Evolutionary conservation across 2,329 filamentous ascomycete species (phyloP), one percentile per base, ranked within the genome.

Genomic region (Pseudogymnoascus sp.): DNA sequence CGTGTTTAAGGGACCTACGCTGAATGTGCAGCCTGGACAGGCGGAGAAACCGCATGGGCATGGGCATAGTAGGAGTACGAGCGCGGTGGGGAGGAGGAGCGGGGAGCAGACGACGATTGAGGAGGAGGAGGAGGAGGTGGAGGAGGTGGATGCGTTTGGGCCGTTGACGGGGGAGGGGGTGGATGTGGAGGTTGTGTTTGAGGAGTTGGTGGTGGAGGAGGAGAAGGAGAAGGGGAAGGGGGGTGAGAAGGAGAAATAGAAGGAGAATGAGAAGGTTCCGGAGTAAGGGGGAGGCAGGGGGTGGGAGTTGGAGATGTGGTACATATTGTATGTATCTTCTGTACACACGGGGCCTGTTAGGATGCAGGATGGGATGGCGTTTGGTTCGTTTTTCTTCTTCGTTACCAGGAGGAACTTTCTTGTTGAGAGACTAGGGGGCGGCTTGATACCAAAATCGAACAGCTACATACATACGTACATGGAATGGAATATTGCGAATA

Each of bases 1-100:
- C 63, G 75, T 93, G 1, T 95, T 96, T 78, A 93, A 93, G 73
- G 91, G 91, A 0, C 91, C 91, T 0, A 86, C 86, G 75, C 77
- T 88, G 31, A 82, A 83, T 67, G 78, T 87, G 56, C 46, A 53
- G 15, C 23, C 46, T 17, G 46, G 46, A 7, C 46, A 53, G 46
- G 3, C 46, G 46, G 46, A 53, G 23, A 53, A 53, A 15, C 15
- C 46, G 23, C 46, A 53, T 53, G 80, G 62, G 77, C 71, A n/a
- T 75, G 66, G 65, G 72, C 76, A 82, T 63, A 81, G 76, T 65
- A 80, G 82, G 64, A 87, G 78, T 75, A 82, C 82, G 1, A 91
- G 88, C 69, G 82, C 85, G 2, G 84, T 75, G 60, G 88, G 88
- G 0, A 79, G 89, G 29, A 78, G 86, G 23, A 92, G 88, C 62